Evolutionary conservation across 768 basidiomycete species (phyloP), one percentile per base, ranked within the genome.

Genomic region (Pisolithus marmoratus): DNA sequence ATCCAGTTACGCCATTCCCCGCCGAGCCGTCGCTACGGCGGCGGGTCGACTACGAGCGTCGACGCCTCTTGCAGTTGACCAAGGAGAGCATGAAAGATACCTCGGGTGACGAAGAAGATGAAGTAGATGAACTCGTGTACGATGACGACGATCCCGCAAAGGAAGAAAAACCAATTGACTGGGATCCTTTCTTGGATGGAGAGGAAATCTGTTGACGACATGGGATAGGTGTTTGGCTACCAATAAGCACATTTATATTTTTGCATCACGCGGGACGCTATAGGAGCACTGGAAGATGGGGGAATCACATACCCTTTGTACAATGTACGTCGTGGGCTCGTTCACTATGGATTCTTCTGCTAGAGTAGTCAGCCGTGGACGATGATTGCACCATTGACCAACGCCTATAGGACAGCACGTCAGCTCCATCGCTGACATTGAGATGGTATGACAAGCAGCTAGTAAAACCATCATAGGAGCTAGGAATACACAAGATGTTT

Each of bases 141-240:
- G 48, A 40, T 6, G 56, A 57, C 31, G 53, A 55, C 24, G 58
- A 68, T 23, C 63, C 52, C 23, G 65, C 65, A 44, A 56, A 56
- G 14, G 52, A 54, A 45, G 65, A 66, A 49, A 68, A 66, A 38
- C 64, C 66, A 1, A 60, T 59, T 15, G 65, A 66, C 44, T 66
- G 62, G 65, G 64, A 66, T 31, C 65, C 66, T 15, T 66, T 66
- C 5, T 58, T 54, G 2, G 62, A 68, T 37, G 66, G 68, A 41
- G 51, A 4, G 2, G 66, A 68, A 11, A 8, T 66, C 20, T 66
- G 41, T 46, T 26, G 38, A 31, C 2, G 43, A 27, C 23, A 24
- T 20, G 40, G 22, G 40, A 41, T 22, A 19, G 1, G 5, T 34
- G 34, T 34, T 34, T 34, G 34, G 34, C 1, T 22, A 41, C n/a